Evolutionary conservation across 2,329 filamentous ascomycete genomes (phyloP), one percentile per base, ranked within the genome.

Genomic region (Curvularia lunata): DNA sequence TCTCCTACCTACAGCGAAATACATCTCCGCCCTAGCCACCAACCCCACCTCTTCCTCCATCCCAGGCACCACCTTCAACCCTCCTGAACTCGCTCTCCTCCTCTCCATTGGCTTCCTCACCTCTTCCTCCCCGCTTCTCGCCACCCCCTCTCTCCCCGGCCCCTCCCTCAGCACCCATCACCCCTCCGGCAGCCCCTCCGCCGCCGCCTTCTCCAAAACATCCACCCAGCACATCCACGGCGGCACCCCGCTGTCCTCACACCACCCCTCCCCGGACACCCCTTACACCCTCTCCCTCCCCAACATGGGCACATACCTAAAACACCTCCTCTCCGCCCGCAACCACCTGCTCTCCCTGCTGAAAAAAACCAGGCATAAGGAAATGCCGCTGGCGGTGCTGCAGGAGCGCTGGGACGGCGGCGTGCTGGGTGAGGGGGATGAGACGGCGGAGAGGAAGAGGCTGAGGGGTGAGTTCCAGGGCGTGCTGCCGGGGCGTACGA

Each of bases 341-440:
- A 81, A 88, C 91, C 73, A 76, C 92, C 74, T 86, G 1, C 78
- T 30, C 4, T 30, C 79, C 5, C 76, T 90, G 30, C 75, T 92
- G 27, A 85, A 84, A 71, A 76, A 79, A 37, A 85, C 84, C 12
- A 83, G 81, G 53, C 86, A 83, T 75, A 83, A 84, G 43, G 89
- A 91, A 75, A 84, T 83, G 30, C 86, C 89, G 1, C 82, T 89
- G 73, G 77, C 79, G 38, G 77, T 86, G 63, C 78, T 92, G 38
- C 80, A 81, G 38, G 88, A 92, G 74, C 83, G 86, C 49, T 92
- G 90, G 85, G 86, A 92, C 62, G 89, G 88, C 12, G 88, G 87
- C 4, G 76, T 85, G 77, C 85, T n/a, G 77, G 78, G 27, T 2
- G 75, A 70, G 12, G 79, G 81, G 19, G 81, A 83, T 63, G 71